A percentile compares a stretch with the other conserved stretches of the same genome.
phyloP scores from a whole-genome alignment of 345 rosid genomes.

The Moricandia moricandioides region DNA sequence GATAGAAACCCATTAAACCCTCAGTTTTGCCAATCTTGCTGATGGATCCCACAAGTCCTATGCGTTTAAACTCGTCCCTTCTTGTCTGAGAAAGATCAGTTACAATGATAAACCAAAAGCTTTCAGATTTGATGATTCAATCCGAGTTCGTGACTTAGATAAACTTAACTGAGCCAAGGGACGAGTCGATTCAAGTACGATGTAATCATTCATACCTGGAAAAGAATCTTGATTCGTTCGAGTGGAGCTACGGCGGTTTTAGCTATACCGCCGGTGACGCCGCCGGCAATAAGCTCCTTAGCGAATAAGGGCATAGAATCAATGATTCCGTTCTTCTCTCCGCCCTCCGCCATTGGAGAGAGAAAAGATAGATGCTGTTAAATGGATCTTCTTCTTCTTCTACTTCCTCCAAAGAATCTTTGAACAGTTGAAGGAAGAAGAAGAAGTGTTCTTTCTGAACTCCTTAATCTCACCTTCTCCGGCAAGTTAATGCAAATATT shows the following conservation, averaged over 20 bases:
- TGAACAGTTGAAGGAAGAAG: conserved; percentile 15
- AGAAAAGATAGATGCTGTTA: conserved; percentile 14
- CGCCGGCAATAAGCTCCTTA: conserved; percentile 85
- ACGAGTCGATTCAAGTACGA: not conserved
- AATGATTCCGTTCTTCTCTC: conserved; percentile 55
- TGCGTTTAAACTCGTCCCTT: conserved; percentile 69
- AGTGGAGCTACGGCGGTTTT: conserved; percentile 89
- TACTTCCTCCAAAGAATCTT: conserved; percentile 4
- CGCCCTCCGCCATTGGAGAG: conserved; percentile 46
- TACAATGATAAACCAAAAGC: not conserved
- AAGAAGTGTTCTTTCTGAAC: not conserved
- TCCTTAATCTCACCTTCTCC: conserved; percentile 23
- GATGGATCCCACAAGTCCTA: conserved; percentile 65
- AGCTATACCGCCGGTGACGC: conserved; percentile 86
- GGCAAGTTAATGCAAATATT: conserved; percentile 18
- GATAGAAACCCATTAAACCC: conserved; percentile 83
- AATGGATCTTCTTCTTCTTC: conserved; percentile 25
- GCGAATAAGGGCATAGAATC: conserved; percentile 76
- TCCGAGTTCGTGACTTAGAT: conserved; percentile 5
- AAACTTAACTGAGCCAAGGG: not conserved
- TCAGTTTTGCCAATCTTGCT: conserved; percentile 75
- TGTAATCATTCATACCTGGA: conserved; percentile 53
- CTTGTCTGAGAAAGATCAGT: conserved; percentile 58
- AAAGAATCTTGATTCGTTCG: conserved; percentile 88
- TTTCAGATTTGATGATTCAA: not conserved